Evolutionary conservation across 202 grass and related monocot genomes (phyloP).

Genomic region (Panicum virgatum): DNA sequence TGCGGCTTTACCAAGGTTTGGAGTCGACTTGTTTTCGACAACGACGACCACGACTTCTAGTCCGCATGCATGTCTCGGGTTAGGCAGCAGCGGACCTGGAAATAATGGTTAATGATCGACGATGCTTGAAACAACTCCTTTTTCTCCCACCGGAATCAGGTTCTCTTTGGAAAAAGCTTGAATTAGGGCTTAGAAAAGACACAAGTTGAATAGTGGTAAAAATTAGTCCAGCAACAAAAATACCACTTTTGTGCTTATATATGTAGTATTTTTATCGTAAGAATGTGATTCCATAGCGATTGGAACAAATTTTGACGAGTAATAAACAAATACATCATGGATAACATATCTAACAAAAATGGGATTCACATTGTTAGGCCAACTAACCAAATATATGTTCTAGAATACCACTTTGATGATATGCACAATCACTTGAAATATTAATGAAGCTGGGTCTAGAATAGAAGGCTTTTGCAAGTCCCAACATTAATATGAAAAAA

Average conservation of each 20-base stretch:
- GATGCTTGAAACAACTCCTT: background rate
- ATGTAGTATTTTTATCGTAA: background rate
- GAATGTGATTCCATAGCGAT: background rate
- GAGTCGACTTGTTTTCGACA: conserved; percentile 42
- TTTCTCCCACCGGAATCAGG: background rate
- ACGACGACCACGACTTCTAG: conserved; percentile 5
- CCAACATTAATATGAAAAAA: background rate
- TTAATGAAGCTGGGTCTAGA: background rate
- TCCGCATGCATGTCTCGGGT: conserved; percentile 37
- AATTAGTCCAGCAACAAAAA: background rate
- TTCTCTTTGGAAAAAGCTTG: background rate
- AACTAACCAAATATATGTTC: background rate
- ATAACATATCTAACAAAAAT: background rate
- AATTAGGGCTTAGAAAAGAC: background rate
- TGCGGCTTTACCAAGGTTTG: too few relatives aligned
- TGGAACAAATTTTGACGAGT: background rate
- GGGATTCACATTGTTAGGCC: background rate
- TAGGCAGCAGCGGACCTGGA: conserved; percentile 13
- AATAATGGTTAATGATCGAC: background rate
- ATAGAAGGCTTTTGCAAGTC: background rate
- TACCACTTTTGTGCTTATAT: background rate
- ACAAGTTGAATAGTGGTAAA: background rate
- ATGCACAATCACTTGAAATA: background rate
- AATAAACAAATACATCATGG: background rate
- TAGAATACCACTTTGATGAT: background rate